Evolutionary conservation across 805 yeast genomes (phyloP).

Genomic region (Saturnispora sekii): DNA sequence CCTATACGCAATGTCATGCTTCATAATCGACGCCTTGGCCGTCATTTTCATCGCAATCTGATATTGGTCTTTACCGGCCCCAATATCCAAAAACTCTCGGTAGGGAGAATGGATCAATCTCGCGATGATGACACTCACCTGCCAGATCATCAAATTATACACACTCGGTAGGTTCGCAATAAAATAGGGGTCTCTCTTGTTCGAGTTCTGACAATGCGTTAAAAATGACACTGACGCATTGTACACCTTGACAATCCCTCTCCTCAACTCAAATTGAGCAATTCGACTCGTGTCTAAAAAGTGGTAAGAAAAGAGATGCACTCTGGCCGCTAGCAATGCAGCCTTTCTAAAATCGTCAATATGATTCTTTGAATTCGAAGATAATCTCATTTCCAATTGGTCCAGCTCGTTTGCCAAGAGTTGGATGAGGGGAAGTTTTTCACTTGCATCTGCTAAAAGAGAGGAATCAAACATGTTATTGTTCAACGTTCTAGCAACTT

Average conservation of each 20-base stretch:
- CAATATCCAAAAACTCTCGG: conserved; percentile 54
- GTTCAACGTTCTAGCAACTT: conserved; percentile 67
- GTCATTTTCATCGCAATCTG: conserved; percentile 58
- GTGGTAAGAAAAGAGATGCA: conserved; percentile 76
- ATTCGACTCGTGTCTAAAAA: conserved; percentile 55
- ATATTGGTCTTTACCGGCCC: conserved; percentile 62
- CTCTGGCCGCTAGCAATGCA: conserved; percentile 59
- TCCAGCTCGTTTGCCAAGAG: conserved; percentile 65
- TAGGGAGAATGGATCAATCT: conserved; percentile 70
- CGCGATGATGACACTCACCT: conserved; percentile 77
- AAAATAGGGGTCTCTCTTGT: conserved; percentile 48
- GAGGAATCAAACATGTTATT: conserved; percentile 57
- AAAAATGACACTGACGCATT: conserved; percentile 70
- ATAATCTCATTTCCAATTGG: conserved; percentile 55
- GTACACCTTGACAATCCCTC: conserved; percentile 68
- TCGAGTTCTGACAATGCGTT: conserved; percentile 55
- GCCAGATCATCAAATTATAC: conserved; percentile 79
- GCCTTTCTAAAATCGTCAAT: conserved; percentile 64
- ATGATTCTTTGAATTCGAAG: conserved; percentile 28
- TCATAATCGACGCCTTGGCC: conserved; percentile 71
- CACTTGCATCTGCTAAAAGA: conserved; percentile 57
- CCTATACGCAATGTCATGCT: conserved; percentile 88
- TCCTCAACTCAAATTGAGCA: conserved; percentile 49
- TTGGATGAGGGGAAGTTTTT: conserved; percentile 64
- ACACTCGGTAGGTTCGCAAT: conserved; percentile 78